Evolutionary conservation across 352 stramenopile species (phyloP).

Genomic region (Globisporangium cystogenes): DNA sequence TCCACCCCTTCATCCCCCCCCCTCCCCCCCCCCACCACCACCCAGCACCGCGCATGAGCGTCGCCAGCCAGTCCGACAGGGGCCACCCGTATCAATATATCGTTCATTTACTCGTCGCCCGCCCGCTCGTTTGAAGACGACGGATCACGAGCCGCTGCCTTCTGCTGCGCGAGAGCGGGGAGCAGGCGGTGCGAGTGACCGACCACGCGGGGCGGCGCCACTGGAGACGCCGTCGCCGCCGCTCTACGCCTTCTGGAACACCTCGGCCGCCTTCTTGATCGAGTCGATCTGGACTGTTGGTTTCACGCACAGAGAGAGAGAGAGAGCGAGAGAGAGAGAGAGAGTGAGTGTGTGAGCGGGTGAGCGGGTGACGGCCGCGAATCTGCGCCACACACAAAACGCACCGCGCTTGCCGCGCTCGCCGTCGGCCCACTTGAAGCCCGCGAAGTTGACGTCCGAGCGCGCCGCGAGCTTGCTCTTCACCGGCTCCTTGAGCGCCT

Average conservation of each 20-base stretch:
- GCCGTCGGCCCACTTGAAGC: conserved; percentile 83
- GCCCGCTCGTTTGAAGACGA: background rate
- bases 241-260: conserved; percentile 51
- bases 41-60: background rate
- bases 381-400: conserved; percentile 7
- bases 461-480: conserved; percentile 76
- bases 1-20: too few species aligned
- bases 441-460: conserved; percentile 76
- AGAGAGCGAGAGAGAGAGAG: background rate
- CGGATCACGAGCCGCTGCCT: background rate
- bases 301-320: background rate
- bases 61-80: background rate
- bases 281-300: conserved; percentile 62
- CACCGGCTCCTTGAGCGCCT: conserved; percentile 80
- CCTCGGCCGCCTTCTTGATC: conserved; percentile 78
- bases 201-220: background rate
- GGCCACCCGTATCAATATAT: background rate
- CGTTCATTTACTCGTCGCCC: conserved; percentile 1
- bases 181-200: background rate
- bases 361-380: too few species aligned
- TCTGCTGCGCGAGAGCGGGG: too few species aligned
- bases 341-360: too few species aligned
- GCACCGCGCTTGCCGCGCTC: conserved; percentile 70
- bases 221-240: background rate
- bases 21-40: too few species aligned